Percentiles rank a stretch among this genome's conserved stretches.
Conservation (phyloP, 306 rosid genomes). For the Pyrus bretschneideri region DNA sequence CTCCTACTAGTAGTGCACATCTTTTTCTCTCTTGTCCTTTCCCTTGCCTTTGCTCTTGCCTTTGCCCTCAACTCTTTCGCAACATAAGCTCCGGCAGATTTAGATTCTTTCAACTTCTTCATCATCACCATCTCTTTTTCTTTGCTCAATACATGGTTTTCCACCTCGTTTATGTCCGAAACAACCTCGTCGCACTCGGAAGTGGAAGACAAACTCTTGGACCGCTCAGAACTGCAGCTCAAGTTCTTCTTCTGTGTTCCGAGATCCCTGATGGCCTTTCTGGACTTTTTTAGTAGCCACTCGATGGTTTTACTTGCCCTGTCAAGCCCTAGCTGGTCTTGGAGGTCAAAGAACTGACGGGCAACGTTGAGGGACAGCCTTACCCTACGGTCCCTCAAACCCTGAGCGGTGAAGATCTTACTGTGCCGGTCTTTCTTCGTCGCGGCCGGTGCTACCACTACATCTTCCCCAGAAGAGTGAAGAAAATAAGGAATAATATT, state of each 20-base stretch:
- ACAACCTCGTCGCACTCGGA: constrained; percentile 32
- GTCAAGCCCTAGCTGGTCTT: constrained; percentile 92
- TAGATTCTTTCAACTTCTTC: constrained; percentile 20
- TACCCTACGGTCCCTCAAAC: constrained; percentile 81
- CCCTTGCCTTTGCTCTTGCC: constrained; percentile 88
- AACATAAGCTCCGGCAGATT: constrained; percentile 6
- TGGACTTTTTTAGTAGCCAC: constrained; percentile 81
- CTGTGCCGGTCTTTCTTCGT: constrained; percentile 81
- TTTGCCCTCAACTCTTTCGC: constrained; percentile 64
- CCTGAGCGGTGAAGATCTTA: constrained; percentile 92
- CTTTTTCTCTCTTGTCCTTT: constrained; percentile 57
- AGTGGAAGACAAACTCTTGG: constrained; percentile 19
- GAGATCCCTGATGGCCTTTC: constrained; percentile 57
- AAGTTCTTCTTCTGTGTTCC: constrained; percentile 4
- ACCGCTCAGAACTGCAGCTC: not conserved
- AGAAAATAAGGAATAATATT: constrained; percentile 23
- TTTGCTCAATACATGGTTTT: not conserved
- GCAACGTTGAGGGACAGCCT: constrained; percentile 78
- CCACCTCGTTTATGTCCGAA: constrained; percentile 12
- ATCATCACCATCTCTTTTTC: not conserved
- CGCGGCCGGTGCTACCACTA: not conserved
- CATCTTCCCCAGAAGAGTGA: constrained; percentile 15
- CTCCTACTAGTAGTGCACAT: constrained; percentile 7
- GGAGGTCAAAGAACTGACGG: constrained; percentile 91
- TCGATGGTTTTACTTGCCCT: constrained; percentile 90